Base-by-base conservation (phyloP, 345 rosid genomes). In the Ceriops decandra region DNA sequence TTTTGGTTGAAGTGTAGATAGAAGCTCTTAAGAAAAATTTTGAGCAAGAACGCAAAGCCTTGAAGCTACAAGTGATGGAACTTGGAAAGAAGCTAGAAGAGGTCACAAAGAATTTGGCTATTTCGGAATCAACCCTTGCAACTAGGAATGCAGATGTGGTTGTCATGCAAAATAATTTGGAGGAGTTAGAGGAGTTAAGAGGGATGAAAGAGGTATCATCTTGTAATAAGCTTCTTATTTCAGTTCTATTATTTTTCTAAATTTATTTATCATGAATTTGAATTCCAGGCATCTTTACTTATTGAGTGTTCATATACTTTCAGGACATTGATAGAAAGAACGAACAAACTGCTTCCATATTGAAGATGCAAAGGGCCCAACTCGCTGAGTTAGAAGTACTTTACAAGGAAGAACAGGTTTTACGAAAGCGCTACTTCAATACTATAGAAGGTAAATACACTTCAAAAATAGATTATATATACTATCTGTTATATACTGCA, bases 241-340 rank as follows among this genome's bases (percentile, higher is more conserved):
- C 1, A 11, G 60, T 51, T 5, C 49, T 49, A 16, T 63, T 9
- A 61, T 27, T 31, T 30, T 59, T 72, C 22, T 54, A 13, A 21
- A 42, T 13, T 47, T 22, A 11, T 56, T 16, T 6, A 10, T 56
- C 31, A 6, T 5, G 16, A 21, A 21, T 6, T 3, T 56, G 26
- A 56, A 11, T 56, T 24, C 5, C 28, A 24, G 28, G 59, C 59
- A 31, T 35, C 66, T n/a, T 30, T 42, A 46, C 58, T 57, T 61
- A 3, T 59, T 13, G 21, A 33, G 26, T 62, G 68, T 60, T 72
- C 46, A 49, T 69, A 52, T 76, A 59, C 16, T 74, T 66, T 66
- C 66, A 93, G 99, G 99, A 95, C 80, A 95, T 90, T 70, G 97
- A 95, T 74, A 80, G 97, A 79, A 95, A 95, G 77, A 95, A 95